Evolutionary conservation across 192 early-diverging fungal genomes (phyloP), one percentile per base, ranked within the genome.

Genomic region (Umbelopsis isabellina): DNA sequence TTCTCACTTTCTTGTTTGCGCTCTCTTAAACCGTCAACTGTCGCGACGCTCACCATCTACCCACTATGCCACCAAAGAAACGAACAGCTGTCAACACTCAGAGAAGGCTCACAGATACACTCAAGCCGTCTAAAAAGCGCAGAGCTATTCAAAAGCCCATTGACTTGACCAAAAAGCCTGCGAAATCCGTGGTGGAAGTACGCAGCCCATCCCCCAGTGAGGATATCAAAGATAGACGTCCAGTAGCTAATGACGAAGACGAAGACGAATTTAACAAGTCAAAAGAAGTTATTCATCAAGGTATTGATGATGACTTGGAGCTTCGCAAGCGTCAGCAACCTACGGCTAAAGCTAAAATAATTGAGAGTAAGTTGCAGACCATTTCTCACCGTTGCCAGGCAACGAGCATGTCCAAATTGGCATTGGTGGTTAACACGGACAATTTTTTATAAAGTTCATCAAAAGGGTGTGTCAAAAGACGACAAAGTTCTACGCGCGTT

Each of bases 401-500:
- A 30, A 30, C 27, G 27, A 49, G 5, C 15, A 13, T 20, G 48
- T 20, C 20, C 48, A 6, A 18, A 20, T 49, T 49, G 37, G 6
- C 37, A 4, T 0, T 41, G 7, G 10, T 41, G 6, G 10, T 13
- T 49, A 49, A 49, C 20, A 16, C 51, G 51, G 25, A 22, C 51
- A 52, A 21, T 23, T 6, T 5, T 61, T 61, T 61, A 35, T 35
- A 4, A 61, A 61, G 70, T 78, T 52, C 76, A 78, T 47, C 35
- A 70, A 21, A 67, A 73, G 22, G 52, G 45, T 50, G 21, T 70
- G 12, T 49, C 64, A 9, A 64, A 72, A 4, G 51, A 41, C 7
- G 66, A 75, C 20, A 79, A 72, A 46, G 18, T 72, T n/a, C 51
- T 79, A 30, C 74, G 58, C 16, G 51, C 69, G 12, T 79, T 79